These are phyloP conservation scores for Aspergillus neoniger DNA, from an alignment of 2,329 filamentous ascomycete species.

Conservation along the genomic window DNA sequence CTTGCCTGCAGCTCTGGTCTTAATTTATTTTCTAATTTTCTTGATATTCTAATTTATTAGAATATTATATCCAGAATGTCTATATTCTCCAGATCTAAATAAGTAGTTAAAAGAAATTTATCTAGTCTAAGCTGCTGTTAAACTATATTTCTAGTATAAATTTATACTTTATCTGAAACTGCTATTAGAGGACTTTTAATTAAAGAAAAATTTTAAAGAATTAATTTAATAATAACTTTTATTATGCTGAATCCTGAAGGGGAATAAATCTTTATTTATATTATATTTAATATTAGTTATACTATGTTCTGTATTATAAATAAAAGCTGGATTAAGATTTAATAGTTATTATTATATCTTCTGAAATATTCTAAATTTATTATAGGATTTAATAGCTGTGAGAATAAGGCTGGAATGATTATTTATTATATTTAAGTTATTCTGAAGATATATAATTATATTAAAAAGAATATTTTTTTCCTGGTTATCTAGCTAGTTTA, in stretches of 20 bases:
- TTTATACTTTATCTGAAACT: neutral
- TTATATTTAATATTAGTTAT: neutral
- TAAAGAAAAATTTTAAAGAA: neutral
- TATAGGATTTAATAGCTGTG: neutral
- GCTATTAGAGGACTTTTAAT: neutral
- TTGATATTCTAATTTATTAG: neutral
- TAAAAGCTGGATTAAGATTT: neutral
- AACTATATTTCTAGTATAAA: neutral
- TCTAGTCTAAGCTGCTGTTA: neutral
- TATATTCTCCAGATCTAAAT: neutral
- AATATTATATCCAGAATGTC: neutral
- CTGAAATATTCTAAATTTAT: neutral
- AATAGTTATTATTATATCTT: neutral
- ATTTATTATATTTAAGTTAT: neutral
- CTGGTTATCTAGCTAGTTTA: neutral
- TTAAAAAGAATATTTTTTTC: neutral
- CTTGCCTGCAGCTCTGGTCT: too few relatives aligned
- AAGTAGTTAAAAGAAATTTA: neutral
- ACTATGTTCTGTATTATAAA: neutral
- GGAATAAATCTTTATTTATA: neutral
- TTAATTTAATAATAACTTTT: neutral
- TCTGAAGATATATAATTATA: too few relatives aligned
- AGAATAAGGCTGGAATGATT: neutral
- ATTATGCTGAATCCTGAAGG: neutral
- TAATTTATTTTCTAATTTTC: too few relatives aligned